Base-by-base conservation (phyloP, 2,329 filamentous ascomycete genomes). In the Fusarium sp. region DNA sequence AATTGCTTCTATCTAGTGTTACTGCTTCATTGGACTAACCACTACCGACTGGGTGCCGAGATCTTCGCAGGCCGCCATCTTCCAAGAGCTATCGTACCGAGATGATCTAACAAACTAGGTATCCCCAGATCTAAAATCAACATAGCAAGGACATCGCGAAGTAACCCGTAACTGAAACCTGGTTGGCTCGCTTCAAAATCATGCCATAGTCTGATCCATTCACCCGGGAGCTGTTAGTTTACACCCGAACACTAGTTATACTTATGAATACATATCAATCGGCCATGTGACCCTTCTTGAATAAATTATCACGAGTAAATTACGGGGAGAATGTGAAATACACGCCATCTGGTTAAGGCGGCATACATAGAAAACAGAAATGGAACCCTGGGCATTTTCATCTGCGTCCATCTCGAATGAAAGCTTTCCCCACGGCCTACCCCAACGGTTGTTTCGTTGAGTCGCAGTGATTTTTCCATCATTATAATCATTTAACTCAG, bases 151-250 rank as follows among this genome's bases (percentile, higher is more conserved):
- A 20, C 52, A 32, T 49, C 32, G 24, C 20, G 19, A 47, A 43
- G 36, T 45, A 39, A 19, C 15, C 40, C 19, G 26, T 26, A n/a
- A 17, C 39, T 45, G 34, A 4, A 32, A 30, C 20, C 51, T 63
- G 60, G 59, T 67, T 64, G 64, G 58, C 47, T 50, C 65, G 42
- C 49, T 65, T 65, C 34, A 28, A 47, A 20, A 39, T 28, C 11
- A 14, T 43, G 52, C 34, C 11, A 14, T 43, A 46, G 24, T 36
- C 50, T 54, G 45, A 68, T 68, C 65, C 65, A 54, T 68, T 68
- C 56, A 66, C 46, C 65, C 65, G 65, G 44, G 12, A 62, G 17
- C 21, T 46, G 19, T 40, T 42, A 21, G 36, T 49, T 52, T 46
- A 28, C 23, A 46, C 20, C 23, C 21, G 39, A 47, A 24, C n/a